phyloP scores from a whole-genome alignment of 2,329 filamentous ascomycete genomes.

The Xylaria sp. region DNA sequence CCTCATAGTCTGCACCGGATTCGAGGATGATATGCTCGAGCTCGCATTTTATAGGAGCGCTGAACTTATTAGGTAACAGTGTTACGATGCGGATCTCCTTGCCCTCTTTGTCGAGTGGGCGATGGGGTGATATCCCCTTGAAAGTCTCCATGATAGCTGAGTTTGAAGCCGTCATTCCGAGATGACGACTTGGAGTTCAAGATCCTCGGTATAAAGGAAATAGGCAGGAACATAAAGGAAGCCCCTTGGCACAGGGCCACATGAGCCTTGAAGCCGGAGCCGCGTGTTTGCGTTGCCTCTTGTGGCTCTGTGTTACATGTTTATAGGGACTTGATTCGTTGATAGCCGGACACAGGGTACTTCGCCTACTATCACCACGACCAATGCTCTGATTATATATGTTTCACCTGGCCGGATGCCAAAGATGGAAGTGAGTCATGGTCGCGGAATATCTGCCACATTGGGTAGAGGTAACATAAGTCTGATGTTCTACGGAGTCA shows the following conservation, averaged over 20 bases:
- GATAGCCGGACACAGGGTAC: neutral
- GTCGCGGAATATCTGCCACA: neutral
- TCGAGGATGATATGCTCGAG: conserved; percentile 23
- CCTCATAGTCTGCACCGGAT: conserved; percentile 24
- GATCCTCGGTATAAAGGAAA: neutral
- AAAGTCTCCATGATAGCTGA: conserved; percentile 22
- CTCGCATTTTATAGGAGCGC: conserved; percentile 25
- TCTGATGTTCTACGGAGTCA: neutral
- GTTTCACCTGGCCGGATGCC: neutral
- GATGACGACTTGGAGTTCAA: neutral
- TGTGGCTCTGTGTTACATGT: neutral
- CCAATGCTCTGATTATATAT: neutral
- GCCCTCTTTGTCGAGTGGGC: conserved; percentile 16
- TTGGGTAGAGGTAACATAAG: neutral
- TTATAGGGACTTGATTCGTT: neutral
- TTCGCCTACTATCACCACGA: neutral
- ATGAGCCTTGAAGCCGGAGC: neutral
- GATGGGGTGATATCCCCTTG: conserved; percentile 26
- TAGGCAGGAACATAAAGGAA: neutral
- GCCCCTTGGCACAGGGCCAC: no score
- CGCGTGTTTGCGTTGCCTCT: neutral
- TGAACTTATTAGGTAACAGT: conserved; percentile 18
- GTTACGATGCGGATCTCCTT: conserved; percentile 28
- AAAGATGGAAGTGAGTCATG: neutral
- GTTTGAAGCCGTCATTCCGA: neutral